Evolutionary conservation across 352 stramenopile species (phyloP).

Genomic region (Phytophthora boehmeriae): DNA sequence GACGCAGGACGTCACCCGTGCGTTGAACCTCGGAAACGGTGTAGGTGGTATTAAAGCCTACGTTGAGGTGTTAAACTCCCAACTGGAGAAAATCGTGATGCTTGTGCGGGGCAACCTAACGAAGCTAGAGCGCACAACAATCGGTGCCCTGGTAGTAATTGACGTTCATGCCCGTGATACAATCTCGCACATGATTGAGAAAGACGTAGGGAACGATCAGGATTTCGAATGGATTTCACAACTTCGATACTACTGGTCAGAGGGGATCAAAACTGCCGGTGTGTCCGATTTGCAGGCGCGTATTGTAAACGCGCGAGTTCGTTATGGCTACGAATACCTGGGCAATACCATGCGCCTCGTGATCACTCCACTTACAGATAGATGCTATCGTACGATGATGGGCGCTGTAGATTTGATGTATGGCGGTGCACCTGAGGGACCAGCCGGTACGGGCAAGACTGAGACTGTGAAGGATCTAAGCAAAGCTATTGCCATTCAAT

Average conservation of each 20-base stretch:
- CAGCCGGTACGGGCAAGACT: constrained; percentile 94
- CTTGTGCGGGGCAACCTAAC: constrained; percentile 91
- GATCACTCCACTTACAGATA: constrained; percentile 95
- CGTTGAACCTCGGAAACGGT: constrained; percentile 72
- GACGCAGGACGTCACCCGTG: constrained; percentile 92
- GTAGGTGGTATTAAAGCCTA: constrained; percentile 80
- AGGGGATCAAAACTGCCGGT: constrained; percentile 55
- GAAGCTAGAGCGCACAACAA: constrained; percentile 92
- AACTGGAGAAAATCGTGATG: constrained; percentile 92
- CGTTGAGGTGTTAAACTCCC: constrained; percentile 81
- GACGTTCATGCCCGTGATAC: constrained; percentile 94
- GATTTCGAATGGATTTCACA: constrained; percentile 96
- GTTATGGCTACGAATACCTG: constrained; percentile 93
- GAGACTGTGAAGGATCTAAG: constrained; percentile 95
- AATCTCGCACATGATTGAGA: constrained; percentile 92
- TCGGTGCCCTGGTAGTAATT: constrained; percentile 93
- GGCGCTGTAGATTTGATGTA: constrained; percentile 94
- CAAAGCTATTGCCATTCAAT: constrained; percentile 96
- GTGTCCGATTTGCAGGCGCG: constrained; percentile 82
- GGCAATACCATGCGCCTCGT: constrained; percentile 94
- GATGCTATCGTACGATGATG: constrained; percentile 95
- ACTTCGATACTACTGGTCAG: constrained; percentile 93
- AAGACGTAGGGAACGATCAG: constrained; percentile 83
- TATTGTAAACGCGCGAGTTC: constrained; percentile 89
- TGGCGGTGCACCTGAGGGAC: constrained; percentile 92